Base-by-base conservation (phyloP, 176 grass and related monocot species). In the Bothriochloa decipiens region DNA sequence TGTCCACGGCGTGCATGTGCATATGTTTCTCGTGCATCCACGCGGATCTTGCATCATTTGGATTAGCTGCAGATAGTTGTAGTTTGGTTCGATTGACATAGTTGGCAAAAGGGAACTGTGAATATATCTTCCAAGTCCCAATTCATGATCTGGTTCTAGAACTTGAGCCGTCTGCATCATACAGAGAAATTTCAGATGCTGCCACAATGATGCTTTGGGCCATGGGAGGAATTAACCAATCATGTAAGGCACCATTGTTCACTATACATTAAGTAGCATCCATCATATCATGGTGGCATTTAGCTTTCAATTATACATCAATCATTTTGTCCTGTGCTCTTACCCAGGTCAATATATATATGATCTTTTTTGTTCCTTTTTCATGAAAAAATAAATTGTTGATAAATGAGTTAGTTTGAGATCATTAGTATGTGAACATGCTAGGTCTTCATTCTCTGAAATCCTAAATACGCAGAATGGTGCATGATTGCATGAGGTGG, bases 51-150 rank as follows among this genome's bases (percentile, higher is more conserved):
- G 33, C 33, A 35, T 35, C 33, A 35, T 35, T 35, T 35, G 33
- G 33, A 35, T 35, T 35, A 35, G 33, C 33, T 35, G 29, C 16
- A 60, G 61, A 14, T 32, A 75, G 20, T 68, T 8, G 29, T 35
- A 3, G 47, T 63, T 23, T 76, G 36, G 20, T 70, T 74, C 46
- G 23, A 11, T 6, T 6, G 40, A 37, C 61, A 76, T 39, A 78
- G 58, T 33, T 77, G 33, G 68, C 50, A 8, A 84, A 35, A 35
- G 41, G 49, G 25, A 39, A 84, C 5, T 68, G 3, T 41, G 2
- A 74, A 74, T 76, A 14, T 58, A 80, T 68, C 60, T 84, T 86
- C 40, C 20, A 23, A 35, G 33, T 35, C 33, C 33, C 33, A 35
- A 35, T 35, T 35, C 33, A 72, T 78, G 13, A 22, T 39, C 15